Conservation (phyloP, 805 yeast genomes). For the Lipomyces chichibuensis region DNA sequence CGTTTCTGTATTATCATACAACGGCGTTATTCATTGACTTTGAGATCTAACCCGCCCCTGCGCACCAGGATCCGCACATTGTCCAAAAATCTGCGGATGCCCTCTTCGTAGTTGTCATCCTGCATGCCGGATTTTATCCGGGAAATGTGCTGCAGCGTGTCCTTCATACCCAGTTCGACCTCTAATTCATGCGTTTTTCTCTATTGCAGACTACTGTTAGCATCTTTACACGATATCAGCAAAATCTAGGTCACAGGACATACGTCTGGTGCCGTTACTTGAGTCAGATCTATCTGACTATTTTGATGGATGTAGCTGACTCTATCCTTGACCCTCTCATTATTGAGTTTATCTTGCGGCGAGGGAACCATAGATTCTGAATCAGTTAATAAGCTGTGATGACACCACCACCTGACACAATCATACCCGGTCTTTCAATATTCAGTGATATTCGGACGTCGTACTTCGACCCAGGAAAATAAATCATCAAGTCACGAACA, state of each 20-base stretch:
- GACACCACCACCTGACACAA: too few species aligned
- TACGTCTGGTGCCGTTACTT: conserved; percentile 21
- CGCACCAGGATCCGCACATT: conserved; percentile 33
- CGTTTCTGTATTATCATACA: background rate
- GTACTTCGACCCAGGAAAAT: conserved; percentile 32
- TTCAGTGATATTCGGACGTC: conserved; percentile 31
- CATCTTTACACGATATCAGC: background rate
- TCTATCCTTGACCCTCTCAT: conserved; percentile 27
- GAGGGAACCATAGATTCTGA: conserved; percentile 14
- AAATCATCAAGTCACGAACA: conserved; percentile 29
- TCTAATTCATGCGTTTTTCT: conserved; percentile 29
- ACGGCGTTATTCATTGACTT: background rate
- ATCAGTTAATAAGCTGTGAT: background rate
- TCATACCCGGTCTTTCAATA: conserved; percentile 23
- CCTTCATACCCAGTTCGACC: conserved; percentile 27
- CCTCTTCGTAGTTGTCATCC: conserved; percentile 24
- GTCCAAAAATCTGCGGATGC: conserved; percentile 26
- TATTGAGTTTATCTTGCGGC: conserved; percentile 2
- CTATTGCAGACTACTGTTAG: conserved; percentile 8
- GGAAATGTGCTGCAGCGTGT: conserved; percentile 15
- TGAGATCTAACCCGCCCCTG: conserved; percentile 31
- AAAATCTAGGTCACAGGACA: background rate
- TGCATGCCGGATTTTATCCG: conserved; percentile 11
- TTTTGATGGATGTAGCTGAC: conserved; percentile 21
- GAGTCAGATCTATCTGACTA: conserved; percentile 30